Conservation (phyloP, 2,329 filamentous ascomycete species). For the Diaporthe velutina region DNA sequence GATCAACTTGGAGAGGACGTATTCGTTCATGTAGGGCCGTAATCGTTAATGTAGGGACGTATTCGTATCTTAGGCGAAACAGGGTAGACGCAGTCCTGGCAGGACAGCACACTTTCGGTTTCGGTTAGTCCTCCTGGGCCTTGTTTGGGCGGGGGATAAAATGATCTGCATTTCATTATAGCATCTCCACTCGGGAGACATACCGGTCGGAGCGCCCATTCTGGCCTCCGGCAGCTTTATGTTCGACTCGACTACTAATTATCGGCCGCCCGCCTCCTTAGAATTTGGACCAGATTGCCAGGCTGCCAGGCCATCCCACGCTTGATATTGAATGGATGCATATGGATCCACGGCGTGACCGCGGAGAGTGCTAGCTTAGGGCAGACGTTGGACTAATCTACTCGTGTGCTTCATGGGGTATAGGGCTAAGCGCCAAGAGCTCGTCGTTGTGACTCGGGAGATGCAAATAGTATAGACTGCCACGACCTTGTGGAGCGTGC, state of each 20-base stretch:
- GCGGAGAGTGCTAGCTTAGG: neutral
- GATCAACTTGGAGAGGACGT: neutral
- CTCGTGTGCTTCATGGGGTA: neutral
- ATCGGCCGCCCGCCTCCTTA: neutral
- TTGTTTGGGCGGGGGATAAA: neutral
- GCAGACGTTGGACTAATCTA: neutral
- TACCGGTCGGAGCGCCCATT: neutral
- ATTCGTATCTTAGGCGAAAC: conserved; percentile 23
- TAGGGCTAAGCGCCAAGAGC: neutral
- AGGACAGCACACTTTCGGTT: neutral
- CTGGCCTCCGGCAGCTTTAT: neutral
- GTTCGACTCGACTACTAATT: neutral
- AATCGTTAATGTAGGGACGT: conserved; percentile 22
- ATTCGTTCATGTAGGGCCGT: conserved; percentile 30
- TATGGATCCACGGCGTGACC: neutral
- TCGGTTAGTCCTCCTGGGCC: neutral
- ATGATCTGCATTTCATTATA: conserved; percentile 4
- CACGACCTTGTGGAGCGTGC: neutral
- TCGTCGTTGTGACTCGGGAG: neutral
- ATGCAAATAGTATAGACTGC: neutral
- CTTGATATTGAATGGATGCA: neutral
- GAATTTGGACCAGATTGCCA: neutral
- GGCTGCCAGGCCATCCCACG: too few species aligned
- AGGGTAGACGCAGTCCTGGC: neutral
- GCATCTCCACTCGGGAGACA: conserved; percentile 7